These are phyloP conservation scores for Pythium graminicola DNA, from an alignment of 352 stramenopile species.

Conservation along the genomic window DNA sequence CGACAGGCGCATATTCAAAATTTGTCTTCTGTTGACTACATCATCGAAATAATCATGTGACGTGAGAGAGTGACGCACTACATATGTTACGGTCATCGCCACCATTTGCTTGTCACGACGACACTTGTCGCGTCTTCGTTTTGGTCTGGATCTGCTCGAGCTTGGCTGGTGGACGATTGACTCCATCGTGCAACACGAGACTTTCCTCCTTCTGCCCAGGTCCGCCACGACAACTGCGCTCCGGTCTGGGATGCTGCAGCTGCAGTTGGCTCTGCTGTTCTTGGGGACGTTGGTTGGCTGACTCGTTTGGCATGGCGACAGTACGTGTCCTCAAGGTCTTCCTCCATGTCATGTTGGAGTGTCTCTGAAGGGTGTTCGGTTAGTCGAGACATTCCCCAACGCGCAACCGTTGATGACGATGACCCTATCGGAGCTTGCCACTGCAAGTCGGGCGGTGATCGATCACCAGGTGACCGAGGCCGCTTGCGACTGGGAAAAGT, in stretches of 20 bases:
- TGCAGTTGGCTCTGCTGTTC: background rate
- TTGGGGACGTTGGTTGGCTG: background rate
- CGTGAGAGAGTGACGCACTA: background rate
- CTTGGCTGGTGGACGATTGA: constrained; percentile 1
- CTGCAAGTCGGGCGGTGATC: constrained; percentile 4
- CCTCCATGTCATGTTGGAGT: background rate
- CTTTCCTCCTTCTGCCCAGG: constrained; percentile 8
- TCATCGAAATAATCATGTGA: background rate
- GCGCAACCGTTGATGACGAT: constrained; percentile 1
- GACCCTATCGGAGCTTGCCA: constrained; percentile 1
- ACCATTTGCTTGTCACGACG: constrained; percentile 20
- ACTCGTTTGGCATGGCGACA: constrained; percentile 13
- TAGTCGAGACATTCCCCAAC: constrained; percentile 7
- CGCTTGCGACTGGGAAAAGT: background rate
- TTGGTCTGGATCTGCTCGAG: background rate
- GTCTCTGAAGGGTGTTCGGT: background rate
- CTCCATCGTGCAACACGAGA: constrained; percentile 15
- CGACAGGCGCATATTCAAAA: constrained; percentile 4
- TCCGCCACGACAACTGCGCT: constrained; percentile 2
- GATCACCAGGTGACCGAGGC: background rate
- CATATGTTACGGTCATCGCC: constrained; percentile 4
- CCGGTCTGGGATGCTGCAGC: background rate
- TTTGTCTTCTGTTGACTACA: background rate
- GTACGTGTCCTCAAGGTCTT: constrained; percentile 17
- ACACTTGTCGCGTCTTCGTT: background rate